Conservation (phyloP, 1,284 basidiomycete genomes). For the Leccinum olivaceoglutinosum region DNA sequence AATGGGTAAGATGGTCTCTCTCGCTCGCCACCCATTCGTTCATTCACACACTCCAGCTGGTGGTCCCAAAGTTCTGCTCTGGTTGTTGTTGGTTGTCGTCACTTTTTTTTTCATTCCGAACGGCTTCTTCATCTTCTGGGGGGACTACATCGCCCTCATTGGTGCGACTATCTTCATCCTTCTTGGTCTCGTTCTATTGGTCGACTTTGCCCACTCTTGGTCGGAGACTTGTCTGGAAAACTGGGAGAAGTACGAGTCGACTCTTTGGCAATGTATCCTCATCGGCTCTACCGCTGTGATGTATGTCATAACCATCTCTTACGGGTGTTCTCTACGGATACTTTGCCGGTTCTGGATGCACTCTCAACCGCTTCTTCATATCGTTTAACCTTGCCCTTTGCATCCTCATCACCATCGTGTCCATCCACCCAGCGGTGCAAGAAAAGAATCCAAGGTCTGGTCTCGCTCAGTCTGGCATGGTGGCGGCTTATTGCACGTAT, state of each 20-base stretch:
- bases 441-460: conserved; percentile 93
- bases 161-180: conserved; percentile 94
- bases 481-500: conserved; percentile 96
- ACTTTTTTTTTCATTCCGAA: conserved; percentile 94
- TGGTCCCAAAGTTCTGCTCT: conserved; percentile 93
- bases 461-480: conserved; percentile 93
- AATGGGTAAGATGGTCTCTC: conserved; percentile 67
- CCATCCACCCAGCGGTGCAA: conserved; percentile 84
- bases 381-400: conserved; percentile 86
- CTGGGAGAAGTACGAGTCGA: conserved; percentile 86
- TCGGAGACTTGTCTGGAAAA: conserved; percentile 94
- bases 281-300: conserved; percentile 89
- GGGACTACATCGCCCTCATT: conserved; percentile 87
- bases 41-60: conserved; percentile 57
- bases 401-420: conserved; percentile 78
- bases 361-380: conserved; percentile 92
- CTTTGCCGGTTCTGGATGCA: conserved; percentile 85
- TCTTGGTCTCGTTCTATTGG: conserved; percentile 92
- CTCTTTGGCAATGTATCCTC: conserved; percentile 94
- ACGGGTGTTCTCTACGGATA: conserved; percentile 89
- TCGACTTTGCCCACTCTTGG: conserved; percentile 99
- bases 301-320: conserved; percentile 81
- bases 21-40: conserved; percentile 2
- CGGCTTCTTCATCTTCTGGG: conserved; percentile 94
- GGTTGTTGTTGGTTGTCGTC: conserved; percentile 72